Evolutionary conservation across 768 basidiomycete species (phyloP), one percentile per base, ranked within the genome.

Genomic region (Clavulina sp.): DNA sequence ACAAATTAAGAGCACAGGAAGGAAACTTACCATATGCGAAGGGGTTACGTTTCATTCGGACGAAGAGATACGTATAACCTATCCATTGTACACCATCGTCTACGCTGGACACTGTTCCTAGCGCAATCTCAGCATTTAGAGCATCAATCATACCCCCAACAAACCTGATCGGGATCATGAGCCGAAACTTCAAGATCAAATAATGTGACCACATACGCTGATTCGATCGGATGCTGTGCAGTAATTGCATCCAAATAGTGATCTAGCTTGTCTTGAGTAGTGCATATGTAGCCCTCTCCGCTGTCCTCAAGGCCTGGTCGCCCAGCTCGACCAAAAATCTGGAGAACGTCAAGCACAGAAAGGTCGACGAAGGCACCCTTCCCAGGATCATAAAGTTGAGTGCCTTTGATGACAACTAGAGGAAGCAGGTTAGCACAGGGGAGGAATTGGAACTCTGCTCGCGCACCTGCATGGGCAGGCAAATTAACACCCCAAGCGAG

Each of bases 401-500:
- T 99, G 5, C 95, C 95, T 65, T 99, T 99, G 69, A 95, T 96
- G 57, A 95, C 67, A 50, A 95, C 92, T 86, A 41, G 1, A 28
- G 26, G 13, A 46, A 16, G 13, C 26, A 9, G 9, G 24, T 9
- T 24, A n/a, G n/a, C n/a, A n/a, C n/a, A n/a, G n/a, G n/a, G n/a
- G n/a, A 50, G 34, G 31, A 6, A 28, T 30, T 54, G 16, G 31
- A 54, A 41, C 7, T 46, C 24, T 26, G 9, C 24, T 46, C 43
- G 51, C 68, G 56, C 56, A 85, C 85, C 88, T 52, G 95, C 95
- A 66, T 97, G 93, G 18, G 95, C 95, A 31, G 95, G 95, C 56
- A 99, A 69, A 65, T 99, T 99, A 58, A 99, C 95, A 66, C 95
- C 95, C 95, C 95, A 99, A 3, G 95, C 95, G 40, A 99, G 72